A percentile compares a stretch with the other conserved stretches of the same genome.
phyloP scores from a whole-genome alignment of 2,329 filamentous ascomycete species.

The Polytolypa hystricis region DNA sequence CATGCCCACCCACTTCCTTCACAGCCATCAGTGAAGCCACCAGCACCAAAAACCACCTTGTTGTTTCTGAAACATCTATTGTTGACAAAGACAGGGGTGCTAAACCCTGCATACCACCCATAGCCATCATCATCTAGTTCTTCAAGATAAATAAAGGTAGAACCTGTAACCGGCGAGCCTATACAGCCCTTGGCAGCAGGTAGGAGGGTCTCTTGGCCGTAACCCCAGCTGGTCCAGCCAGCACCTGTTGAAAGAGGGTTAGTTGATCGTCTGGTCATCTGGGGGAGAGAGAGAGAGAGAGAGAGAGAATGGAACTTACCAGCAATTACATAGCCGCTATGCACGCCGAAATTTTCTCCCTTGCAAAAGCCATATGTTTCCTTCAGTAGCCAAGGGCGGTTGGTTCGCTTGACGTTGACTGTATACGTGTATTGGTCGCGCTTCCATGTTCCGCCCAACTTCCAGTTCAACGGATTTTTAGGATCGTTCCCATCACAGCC shows the following conservation, averaged over 20 bases:
- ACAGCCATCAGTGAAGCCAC: conserved; percentile 9
- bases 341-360: conserved; percentile 14
- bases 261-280: not conserved
- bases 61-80: conserved; percentile 17
- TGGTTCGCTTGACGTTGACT: conserved; percentile 12
- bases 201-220: conserved; percentile 16
- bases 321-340: conserved; percentile 14
- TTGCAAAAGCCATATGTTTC: conserved; percentile 14
- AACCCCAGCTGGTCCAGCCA: conserved; percentile 19
- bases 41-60: conserved; percentile 11
- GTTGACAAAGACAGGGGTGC: conserved; percentile 15
- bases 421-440: conserved; percentile 18
- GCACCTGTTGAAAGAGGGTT: conserved; percentile 8
- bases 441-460: conserved; percentile 17
- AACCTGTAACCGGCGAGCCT: conserved; percentile 13
- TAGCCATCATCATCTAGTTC: conserved; percentile 14
- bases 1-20: conserved; percentile 7
- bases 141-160: conserved; percentile 19
- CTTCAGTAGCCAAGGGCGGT: conserved; percentile 18
- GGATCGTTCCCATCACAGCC: conserved; percentile 18
- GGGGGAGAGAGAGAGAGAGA: not conserved
- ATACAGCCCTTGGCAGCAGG: conserved; percentile 13
- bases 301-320: conserved; percentile 1
- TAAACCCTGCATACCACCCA: conserved; percentile 16
- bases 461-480: conserved; percentile 23